Percentiles rank a stretch among this genome's conserved stretches.
Conservation (phyloP, 2,329 filamentous ascomycete species). For the Pseudogymnoascus sp. region DNA sequence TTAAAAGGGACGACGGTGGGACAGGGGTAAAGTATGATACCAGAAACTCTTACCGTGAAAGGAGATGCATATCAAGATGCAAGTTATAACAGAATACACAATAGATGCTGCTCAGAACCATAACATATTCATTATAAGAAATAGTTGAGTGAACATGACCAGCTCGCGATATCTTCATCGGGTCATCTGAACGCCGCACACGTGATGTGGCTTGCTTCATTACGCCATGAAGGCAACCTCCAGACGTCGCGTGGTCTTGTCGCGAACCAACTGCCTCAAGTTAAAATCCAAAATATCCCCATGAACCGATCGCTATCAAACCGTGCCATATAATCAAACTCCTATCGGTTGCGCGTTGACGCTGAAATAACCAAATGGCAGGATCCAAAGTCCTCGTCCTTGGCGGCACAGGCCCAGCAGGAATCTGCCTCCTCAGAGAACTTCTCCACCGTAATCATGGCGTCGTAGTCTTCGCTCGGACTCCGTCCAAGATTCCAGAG, state of each 20-base stretch:
- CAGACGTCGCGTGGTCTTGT: not conserved
- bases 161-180: not conserved
- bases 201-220: slow-evolving; percentile 5
- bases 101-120: not conserved
- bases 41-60: not conserved
- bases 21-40: not conserved
- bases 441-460: slow-evolving; percentile 21
- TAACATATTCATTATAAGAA: not conserved
- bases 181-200: not conserved
- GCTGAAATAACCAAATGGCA: not conserved
- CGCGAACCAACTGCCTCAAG: not conserved
- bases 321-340: not conserved
- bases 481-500: slow-evolving; percentile 21
- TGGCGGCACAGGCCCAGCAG: slow-evolving; percentile 21
- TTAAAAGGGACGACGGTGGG: too few species aligned
- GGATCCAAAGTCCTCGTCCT: slow-evolving; percentile 18
- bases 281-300: not conserved
- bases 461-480: slow-evolving; percentile 22
- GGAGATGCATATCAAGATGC: not conserved
- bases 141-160: not conserved
- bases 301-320: not conserved
- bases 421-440: slow-evolving; percentile 20
- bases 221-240: not conserved
- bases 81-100: not conserved
- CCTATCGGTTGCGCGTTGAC: too few species aligned